phyloP scores from a whole-genome alignment of 2,329 filamentous ascomycete species.

The Cytospora leucostoma region DNA sequence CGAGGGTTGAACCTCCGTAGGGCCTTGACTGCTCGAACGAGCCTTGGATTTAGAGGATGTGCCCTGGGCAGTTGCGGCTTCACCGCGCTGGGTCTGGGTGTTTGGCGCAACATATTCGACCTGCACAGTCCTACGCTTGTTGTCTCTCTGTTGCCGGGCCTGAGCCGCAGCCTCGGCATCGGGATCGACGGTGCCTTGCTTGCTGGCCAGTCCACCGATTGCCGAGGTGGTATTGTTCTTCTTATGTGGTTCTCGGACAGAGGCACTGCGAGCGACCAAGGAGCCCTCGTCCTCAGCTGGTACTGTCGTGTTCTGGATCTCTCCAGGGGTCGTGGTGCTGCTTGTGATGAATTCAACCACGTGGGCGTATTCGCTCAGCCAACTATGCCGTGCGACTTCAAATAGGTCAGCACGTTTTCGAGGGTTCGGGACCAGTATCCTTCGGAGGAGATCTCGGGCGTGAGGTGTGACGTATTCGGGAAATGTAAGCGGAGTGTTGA shows the following conservation, averaged over 20 bases:
- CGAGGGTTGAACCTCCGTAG: constrained; percentile 44
- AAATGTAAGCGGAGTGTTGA: constrained; percentile 93
- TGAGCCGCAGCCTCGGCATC: constrained; percentile 55
- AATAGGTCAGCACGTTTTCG: constrained; percentile 94
- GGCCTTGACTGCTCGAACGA: constrained; percentile 56
- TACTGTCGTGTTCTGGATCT: constrained; percentile 80
- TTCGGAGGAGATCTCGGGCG: constrained; percentile 84
- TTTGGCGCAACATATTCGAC: constrained; percentile 95
- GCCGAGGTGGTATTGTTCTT: constrained; percentile 50
- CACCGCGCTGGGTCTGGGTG: constrained; percentile 79
- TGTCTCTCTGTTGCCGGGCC: constrained; percentile 73
- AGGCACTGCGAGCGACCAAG: constrained; percentile 79
- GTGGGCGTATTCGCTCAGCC: constrained; percentile 96
- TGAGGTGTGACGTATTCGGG: constrained; percentile 98
- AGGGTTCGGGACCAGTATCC: constrained; percentile 93
- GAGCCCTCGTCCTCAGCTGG: constrained; percentile 62
- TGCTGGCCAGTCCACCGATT: constrained; percentile 67
- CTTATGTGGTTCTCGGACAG: constrained; percentile 85
- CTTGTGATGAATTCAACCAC: constrained; percentile 97
- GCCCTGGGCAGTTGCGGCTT: constrained; percentile 33
- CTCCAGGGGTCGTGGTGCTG: constrained; percentile 81
- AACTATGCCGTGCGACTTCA: constrained; percentile 96
- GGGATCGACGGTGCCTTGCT: constrained; percentile 72
- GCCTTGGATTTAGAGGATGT: constrained; percentile 51
- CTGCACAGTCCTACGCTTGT: constrained; percentile 92